phyloP scores from a whole-genome alignment of 192 early-diverging fungal species.

The Piromyces sp. region DNA sequence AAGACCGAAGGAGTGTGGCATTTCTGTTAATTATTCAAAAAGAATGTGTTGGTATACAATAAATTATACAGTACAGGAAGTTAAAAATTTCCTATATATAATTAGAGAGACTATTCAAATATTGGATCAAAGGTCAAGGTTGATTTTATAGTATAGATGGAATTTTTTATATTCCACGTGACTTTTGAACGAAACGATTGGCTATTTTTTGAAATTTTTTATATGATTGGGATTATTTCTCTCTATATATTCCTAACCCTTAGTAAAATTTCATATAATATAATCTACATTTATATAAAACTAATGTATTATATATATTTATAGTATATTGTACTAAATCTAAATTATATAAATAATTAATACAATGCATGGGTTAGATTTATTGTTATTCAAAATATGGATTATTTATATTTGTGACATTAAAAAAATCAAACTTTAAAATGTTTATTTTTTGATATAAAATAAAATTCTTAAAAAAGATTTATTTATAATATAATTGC shows the following conservation, averaged over 20 bases:
- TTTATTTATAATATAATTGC: no score
- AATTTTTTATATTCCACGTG: background rate
- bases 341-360: no score
- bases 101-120: background rate
- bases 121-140: background rate
- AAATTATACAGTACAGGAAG: background rate
- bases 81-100: background rate
- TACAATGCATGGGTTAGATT: no score
- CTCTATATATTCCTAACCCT: no score
- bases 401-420: background rate
- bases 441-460: background rate
- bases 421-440: background rate
- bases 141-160: background rate
- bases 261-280: no score
- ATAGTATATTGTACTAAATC: no score
- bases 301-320: no score
- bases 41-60: background rate
- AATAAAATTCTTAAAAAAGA: no score
- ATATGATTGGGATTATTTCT: background rate
- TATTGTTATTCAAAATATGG: background rate
- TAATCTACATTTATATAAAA: no score
- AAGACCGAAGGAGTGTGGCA: constrained; percentile 81
- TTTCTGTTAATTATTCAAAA: constrained; percentile 5
- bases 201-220: background rate
- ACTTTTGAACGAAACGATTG: background rate